Evolutionary conservation across 176 grass and related monocot genomes (phyloP), one percentile per base, ranked within the genome.

Genomic region (Avena eriantha): DNA sequence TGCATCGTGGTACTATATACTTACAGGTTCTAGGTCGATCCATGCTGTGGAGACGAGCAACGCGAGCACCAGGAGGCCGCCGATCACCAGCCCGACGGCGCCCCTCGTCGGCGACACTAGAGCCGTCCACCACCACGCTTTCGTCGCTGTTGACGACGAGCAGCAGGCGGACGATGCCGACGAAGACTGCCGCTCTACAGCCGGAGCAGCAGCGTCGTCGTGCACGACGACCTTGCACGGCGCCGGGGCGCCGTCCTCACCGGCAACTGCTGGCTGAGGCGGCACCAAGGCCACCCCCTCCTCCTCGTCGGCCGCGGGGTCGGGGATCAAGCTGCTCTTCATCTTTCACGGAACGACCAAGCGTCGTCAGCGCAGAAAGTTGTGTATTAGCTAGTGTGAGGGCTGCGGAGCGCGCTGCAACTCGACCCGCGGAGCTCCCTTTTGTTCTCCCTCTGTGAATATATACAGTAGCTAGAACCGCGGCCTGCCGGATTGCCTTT

Each of bases 81-180:
- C 88, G 88, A 87, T 71, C 47, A 74, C 87, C 63, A 93, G 1
- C 8, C 70, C 87, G n/a, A 92, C 50, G 72, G 76, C 87, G 59
- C 67, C 48, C 65, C 75, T 84, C 53, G 84, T 65, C 78, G 83
- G 77, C 68, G 51, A 46, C 74, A 34, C 22, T 3, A 21, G 26
- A 50, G 34, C 17, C 33, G 21, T 18, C 57, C 15, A 35, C 75
- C 71, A 53, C 48, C 73, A 49, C 43, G 10, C 4, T 46, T 8
- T 66, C 2, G 0, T 81, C 31, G 58, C 1, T 18, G 57, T 0
- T 31, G 58, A 14, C 10, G 56, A 10, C 15, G 73, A 56, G 53
- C 17, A 56, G 14, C 17, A 56, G 14, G 50, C 15, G 5, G 58
- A 21, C 5, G 77, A 8, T 1, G 73, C 23, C 7, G 58, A 66